Percentiles rank a stretch among this genome's conserved stretches.
phyloP scores from a whole-genome alignment of 306 rosid species.

The Boehmeria nivea region DNA sequence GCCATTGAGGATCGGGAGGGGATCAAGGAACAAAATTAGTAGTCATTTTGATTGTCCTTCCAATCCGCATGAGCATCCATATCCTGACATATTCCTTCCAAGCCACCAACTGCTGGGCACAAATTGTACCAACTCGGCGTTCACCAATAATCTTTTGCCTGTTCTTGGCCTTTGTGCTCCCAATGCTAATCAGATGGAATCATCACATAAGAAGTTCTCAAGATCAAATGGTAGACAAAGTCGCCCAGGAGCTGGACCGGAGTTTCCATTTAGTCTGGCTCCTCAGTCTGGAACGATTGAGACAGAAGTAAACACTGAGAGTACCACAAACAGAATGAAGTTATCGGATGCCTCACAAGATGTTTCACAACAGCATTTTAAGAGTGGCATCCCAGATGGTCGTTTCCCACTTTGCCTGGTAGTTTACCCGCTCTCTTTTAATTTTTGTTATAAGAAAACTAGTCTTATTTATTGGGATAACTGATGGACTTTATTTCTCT shows the following conservation, averaged over 20 bases:
- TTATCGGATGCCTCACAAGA: slow-evolving; percentile 44
- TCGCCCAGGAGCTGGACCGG: slow-evolving; percentile 61
- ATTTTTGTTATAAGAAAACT: no score
- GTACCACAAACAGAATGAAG: slow-evolving; percentile 33
- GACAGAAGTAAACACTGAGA: slow-evolving; percentile 49
- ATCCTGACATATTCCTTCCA: slow-evolving; percentile 54
- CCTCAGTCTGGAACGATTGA: slow-evolving; percentile 56
- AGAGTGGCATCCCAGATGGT: slow-evolving; percentile 49
- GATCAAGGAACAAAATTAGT: slow-evolving; percentile 42
- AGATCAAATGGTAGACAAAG: slow-evolving; percentile 61
- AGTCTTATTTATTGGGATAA: no score
- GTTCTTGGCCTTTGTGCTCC: slow-evolving; percentile 97
- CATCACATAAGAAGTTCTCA: slow-evolving; percentile 52
- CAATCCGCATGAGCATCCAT: slow-evolving; percentile 39
- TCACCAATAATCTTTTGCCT: slow-evolving; percentile 59
- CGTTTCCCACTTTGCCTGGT: slow-evolving; percentile 41
- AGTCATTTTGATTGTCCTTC: no score
- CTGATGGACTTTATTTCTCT: no score
- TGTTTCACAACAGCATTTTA: slow-evolving; percentile 47
- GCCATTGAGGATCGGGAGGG: slow-evolving; percentile 51
- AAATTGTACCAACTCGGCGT: slow-evolving; percentile 32
- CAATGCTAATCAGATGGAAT: slow-evolving; percentile 57
- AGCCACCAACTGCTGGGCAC: slow-evolving; percentile 46
- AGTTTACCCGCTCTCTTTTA: no score
- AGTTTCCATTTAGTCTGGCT: slow-evolving; percentile 87